Evolutionary conservation across 2,329 filamentous ascomycete genomes (phyloP).

Genomic region (Ascocoryne sarcoides): DNA sequence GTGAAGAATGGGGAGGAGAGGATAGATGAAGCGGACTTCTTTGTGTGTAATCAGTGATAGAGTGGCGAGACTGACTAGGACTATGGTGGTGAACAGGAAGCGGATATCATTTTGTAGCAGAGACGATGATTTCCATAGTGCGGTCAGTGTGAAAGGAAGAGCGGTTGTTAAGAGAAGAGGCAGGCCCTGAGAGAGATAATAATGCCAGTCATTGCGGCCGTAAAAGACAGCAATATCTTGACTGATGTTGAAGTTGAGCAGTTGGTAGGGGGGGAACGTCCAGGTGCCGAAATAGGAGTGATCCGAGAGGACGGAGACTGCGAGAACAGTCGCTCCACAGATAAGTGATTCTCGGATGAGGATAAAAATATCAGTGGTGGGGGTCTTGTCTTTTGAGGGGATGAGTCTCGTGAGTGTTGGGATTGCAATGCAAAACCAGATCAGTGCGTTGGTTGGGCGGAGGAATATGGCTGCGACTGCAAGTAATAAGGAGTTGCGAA

Average conservation of each 20-base stretch:
- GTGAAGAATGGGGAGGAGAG: slow-evolving; percentile 79
- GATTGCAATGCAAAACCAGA: slow-evolving; percentile 65
- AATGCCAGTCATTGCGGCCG: slow-evolving; percentile 81
- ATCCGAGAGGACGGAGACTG: slow-evolving; percentile 59
- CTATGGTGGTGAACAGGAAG: slow-evolving; percentile 37
- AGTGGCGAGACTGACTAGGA: slow-evolving; percentile 48
- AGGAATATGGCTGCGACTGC: slow-evolving; percentile 78
- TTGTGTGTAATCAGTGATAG: slow-evolving; percentile 86
- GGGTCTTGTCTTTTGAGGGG: slow-evolving; percentile 20
- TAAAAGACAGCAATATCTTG: slow-evolving; percentile 89
- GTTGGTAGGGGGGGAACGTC: slow-evolving; percentile 82
- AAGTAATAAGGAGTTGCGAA: slow-evolving; percentile 58
- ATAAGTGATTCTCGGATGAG: slow-evolving; percentile 55
- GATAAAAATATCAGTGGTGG: slow-evolving; percentile 32
- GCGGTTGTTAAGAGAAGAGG: slow-evolving; percentile 79
- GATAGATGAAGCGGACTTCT: slow-evolving; percentile 94
- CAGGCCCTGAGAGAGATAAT: slow-evolving; percentile 84
- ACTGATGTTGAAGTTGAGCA: slow-evolving; percentile 83
- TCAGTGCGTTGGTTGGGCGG: slow-evolving; percentile 78
- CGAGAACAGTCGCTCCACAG: slow-evolving; percentile 55
- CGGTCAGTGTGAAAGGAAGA: slow-evolving; percentile 64
- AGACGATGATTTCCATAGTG: slow-evolving; percentile 41
- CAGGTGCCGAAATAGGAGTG: slow-evolving; percentile 73
- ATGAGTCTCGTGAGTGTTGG: slow-evolving; percentile 35
- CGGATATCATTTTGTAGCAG: slow-evolving; percentile 33